These are phyloP conservation scores for Sclerotinia spermophila DNA, from an alignment of 2,329 filamentous ascomycete species.

Conservation along the genomic window DNA sequence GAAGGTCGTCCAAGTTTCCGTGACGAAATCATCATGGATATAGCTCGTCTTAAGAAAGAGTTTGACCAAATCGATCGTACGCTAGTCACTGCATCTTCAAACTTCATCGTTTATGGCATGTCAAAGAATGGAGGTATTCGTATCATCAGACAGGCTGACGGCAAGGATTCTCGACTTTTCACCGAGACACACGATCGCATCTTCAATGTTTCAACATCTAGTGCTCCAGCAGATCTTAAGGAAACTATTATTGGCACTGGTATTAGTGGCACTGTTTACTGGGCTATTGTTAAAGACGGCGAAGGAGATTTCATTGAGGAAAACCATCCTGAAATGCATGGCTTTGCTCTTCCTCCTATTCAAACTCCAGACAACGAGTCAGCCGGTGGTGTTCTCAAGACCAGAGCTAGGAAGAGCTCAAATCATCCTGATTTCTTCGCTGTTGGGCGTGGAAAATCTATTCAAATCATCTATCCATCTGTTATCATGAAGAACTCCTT, in stretches of 20 bases:
- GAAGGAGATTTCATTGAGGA: constrained; percentile 77
- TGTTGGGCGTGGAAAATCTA: constrained; percentile 91
- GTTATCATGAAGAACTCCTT: constrained; percentile 60
- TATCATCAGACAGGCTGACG: constrained; percentile 91
- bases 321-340: constrained; percentile 75
- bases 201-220: constrained; percentile 86
- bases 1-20: constrained; percentile 63
- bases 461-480: constrained; percentile 77
- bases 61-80: constrained; percentile 97
- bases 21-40: constrained; percentile 81
- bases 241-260: constrained; percentile 90
- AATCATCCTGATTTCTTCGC: constrained; percentile 91
- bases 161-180: constrained; percentile 87
- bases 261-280: constrained; percentile 95
- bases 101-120: constrained; percentile 92
- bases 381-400: constrained; percentile 91
- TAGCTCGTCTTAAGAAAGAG: constrained; percentile 92
- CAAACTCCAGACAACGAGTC: constrained; percentile 83
- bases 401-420: constrained; percentile 83
- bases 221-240: constrained; percentile 58
- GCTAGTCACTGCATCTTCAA: constrained; percentile 81
- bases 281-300: constrained; percentile 74
- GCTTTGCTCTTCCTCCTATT: constrained; percentile 85
- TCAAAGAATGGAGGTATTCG: constrained; percentile 89
- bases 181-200: constrained; percentile 88